Evolutionary conservation across 257 asterid species (phyloP).

Genomic region (Ilex asprella): DNA sequence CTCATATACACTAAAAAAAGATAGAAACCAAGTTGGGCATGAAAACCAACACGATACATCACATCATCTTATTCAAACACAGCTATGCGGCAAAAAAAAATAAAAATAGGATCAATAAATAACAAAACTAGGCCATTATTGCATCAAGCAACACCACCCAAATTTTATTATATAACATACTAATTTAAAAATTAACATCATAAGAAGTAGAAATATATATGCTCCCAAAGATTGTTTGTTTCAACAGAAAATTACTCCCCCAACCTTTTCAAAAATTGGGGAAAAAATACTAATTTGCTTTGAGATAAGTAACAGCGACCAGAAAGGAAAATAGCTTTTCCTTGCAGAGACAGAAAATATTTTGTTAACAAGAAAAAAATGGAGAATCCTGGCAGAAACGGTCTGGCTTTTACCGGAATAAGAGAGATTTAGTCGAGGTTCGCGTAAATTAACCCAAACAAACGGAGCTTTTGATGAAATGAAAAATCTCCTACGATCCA

Average conservation of each 20-base stretch:
- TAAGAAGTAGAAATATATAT: too few relatives aligned
- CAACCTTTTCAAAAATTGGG: neutral
- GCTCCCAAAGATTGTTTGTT: neutral
- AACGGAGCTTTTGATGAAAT: too few relatives aligned
- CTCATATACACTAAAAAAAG: constrained; percentile 16
- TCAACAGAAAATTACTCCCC: neutral
- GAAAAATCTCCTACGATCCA: too few relatives aligned
- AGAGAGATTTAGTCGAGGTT: too few relatives aligned
- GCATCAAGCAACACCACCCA: constrained; percentile 18
- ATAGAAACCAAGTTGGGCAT: constrained; percentile 5
- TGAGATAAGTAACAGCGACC: too few relatives aligned
- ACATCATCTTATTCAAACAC: constrained; percentile 23
- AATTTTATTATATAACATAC: neutral
- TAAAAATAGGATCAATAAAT: constrained; percentile 26
- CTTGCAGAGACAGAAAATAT: too few relatives aligned
- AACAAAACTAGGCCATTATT: constrained; percentile 23
- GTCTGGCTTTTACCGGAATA: too few relatives aligned
- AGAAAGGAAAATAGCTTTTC: too few relatives aligned
- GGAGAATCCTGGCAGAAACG: too few relatives aligned
- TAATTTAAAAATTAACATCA: neutral
- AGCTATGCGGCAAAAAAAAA: constrained; percentile 27
- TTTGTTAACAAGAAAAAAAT: too few relatives aligned
- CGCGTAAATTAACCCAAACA: too few relatives aligned
- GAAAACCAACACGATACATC: constrained; percentile 17
- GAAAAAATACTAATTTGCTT: too few relatives aligned